phyloP scores from a whole-genome alignment of 2,329 filamentous ascomycete genomes.

The Cladosporium phlei region DNA sequence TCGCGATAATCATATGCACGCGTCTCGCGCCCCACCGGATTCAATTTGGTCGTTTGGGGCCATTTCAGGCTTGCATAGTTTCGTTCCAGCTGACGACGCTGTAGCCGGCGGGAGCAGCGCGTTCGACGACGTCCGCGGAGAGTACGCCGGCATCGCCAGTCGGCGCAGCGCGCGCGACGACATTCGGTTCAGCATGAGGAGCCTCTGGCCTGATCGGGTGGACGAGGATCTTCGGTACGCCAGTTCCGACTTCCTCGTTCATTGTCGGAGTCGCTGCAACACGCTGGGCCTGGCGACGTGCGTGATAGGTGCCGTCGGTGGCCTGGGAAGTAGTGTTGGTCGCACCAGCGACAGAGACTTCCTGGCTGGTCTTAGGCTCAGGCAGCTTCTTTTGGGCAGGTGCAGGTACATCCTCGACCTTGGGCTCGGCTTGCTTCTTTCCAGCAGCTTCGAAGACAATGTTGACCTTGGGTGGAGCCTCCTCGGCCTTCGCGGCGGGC shows the following conservation, averaged over 20 bases:
- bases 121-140: background rate
- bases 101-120: background rate
- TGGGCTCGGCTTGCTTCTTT: background rate
- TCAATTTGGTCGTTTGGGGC: too few species aligned
- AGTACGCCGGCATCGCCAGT: background rate
- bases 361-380: too few species aligned
- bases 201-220: background rate
- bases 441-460: background rate
- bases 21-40: too few species aligned
- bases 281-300: background rate
- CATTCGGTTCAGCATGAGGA: background rate
- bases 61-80: slow-evolving; percentile 9
- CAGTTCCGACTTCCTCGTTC: background rate
- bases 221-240: background rate
- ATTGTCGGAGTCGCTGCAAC: background rate
- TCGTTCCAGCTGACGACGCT: slow-evolving; percentile 18
- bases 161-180: background rate
- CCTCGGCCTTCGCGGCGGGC: slow-evolving; percentile 2
- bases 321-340: background rate
- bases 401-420: too few species aligned
- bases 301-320: background rate
- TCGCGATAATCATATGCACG: too few species aligned
- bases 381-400: too few species aligned
- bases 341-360: too few species aligned
- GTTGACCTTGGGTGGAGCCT: slow-evolving; percentile 1